A percentile compares a stretch with the other conserved stretches of the same genome.
Evolutionary conservation across 1,284 basidiomycete genomes (phyloP).

Genomic region (Leccinum subfulvum): DNA sequence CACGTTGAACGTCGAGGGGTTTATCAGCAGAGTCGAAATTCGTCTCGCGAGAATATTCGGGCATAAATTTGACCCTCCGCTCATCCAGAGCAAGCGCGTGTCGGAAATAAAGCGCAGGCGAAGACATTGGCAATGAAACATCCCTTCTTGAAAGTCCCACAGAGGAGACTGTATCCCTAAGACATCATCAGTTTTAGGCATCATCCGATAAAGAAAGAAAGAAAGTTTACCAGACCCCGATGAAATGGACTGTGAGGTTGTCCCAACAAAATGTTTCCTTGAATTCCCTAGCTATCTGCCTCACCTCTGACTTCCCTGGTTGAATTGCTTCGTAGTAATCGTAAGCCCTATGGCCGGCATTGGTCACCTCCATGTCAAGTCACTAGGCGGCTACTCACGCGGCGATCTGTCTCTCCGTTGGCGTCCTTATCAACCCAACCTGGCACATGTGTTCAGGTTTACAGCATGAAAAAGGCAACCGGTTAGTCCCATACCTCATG

Average conservation of each 20-base stretch:
- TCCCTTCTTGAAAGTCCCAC: constrained; percentile 30
- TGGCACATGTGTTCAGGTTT: constrained; percentile 8
- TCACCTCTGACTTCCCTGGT: constrained; percentile 13
- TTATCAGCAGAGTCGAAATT: constrained; percentile 8
- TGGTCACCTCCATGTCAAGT: neutral
- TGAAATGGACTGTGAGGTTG: constrained; percentile 37
- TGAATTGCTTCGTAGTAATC: constrained; percentile 34
- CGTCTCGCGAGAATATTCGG: constrained; percentile 37
- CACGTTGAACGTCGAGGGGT: neutral
- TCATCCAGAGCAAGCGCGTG: constrained; percentile 44
- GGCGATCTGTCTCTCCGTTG: constrained; percentile 17
- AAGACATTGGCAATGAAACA: constrained; percentile 26
- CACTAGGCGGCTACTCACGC: constrained; percentile 6
- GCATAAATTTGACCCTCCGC: constrained; percentile 41
- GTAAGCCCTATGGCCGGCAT: constrained; percentile 36
- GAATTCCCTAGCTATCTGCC: constrained; percentile 30
- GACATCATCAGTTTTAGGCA: neutral
- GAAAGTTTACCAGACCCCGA: constrained; percentile 39
- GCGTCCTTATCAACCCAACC: constrained; percentile 34
- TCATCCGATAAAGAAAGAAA: neutral
- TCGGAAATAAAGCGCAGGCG: constrained; percentile 34
- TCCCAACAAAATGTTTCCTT: constrained; percentile 38
- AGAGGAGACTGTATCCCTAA: constrained; percentile 46
- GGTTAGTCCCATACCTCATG: constrained; percentile 28
- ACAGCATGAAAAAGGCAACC: neutral